Conservation (phyloP, 371 early-diverging fungal genomes). For the Mortierella sp. region DNA sequence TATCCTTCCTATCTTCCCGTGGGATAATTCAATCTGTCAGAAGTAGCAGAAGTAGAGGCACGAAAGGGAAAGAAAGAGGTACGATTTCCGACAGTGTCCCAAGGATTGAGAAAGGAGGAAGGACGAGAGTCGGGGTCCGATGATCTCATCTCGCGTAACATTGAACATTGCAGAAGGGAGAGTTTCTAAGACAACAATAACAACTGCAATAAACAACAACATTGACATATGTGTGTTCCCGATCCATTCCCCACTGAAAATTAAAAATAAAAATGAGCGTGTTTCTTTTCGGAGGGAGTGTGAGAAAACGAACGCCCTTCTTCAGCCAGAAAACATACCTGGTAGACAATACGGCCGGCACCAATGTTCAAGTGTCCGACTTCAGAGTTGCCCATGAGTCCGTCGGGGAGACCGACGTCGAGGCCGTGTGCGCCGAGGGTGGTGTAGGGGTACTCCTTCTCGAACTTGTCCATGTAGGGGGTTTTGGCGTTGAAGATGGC, state of each 20-base stretch:
- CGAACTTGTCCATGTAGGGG: constrained; percentile 92
- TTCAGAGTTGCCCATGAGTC: constrained; percentile 99
- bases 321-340: constrained; percentile 66
- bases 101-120: background rate
- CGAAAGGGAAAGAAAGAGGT: background rate
- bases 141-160: constrained; percentile 47
- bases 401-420: constrained; percentile 98
- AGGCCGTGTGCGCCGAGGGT: constrained; percentile 96
- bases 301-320: background rate
- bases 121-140: background rate
- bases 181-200: background rate
- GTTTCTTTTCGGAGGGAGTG: background rate
- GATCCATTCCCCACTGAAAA: constrained; percentile 1
- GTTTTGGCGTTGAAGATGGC: constrained; percentile 96
- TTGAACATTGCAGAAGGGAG: background rate
- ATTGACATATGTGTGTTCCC: background rate
- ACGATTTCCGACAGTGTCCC: background rate
- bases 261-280: background rate
- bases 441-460: constrained; percentile 79
- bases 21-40: background rate
- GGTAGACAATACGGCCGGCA: constrained; percentile 98
- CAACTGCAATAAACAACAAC: background rate
- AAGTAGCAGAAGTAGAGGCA: background rate
- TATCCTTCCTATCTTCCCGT: background rate
- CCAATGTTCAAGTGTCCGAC: constrained; percentile 99